Evolutionary conservation across 495 filamentous ascomycete species (phyloP).

Genomic region (Aspergillus steynii): DNA sequence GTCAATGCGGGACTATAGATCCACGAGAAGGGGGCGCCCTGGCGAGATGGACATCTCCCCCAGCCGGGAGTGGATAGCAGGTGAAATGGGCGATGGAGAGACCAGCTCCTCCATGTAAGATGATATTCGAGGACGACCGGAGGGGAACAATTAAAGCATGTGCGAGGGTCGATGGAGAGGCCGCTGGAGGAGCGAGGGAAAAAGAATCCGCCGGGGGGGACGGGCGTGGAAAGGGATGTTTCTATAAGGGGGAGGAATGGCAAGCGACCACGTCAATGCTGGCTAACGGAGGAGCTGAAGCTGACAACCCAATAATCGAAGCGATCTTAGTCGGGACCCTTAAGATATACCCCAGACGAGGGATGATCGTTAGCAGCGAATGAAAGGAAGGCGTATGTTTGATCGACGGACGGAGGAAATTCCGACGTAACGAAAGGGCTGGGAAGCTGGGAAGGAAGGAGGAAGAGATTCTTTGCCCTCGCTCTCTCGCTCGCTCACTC

Average conservation of each 20-base stretch:
- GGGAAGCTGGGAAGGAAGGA: conserved; percentile 17
- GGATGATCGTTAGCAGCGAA: conserved; percentile 19
- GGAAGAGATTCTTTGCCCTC: conserved; percentile 10
- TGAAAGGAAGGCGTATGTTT: conserved; percentile 21
- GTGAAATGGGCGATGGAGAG: conserved; percentile 33
- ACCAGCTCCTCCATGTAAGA: conserved; percentile 47
- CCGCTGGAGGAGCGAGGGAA: neutral
- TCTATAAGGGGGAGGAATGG: conserved; percentile 4
- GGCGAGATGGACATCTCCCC: conserved; percentile 34
- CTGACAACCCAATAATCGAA: neutral
- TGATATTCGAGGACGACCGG: conserved; percentile 12
- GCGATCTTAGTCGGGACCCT: neutral
- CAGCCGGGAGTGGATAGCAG: conserved; percentile 22
- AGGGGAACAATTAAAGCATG: conserved; percentile 24
- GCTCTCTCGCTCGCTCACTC: conserved; percentile 3
- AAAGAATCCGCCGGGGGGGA: neutral
- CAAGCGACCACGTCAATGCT: conserved; percentile 11
- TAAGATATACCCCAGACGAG: conserved; percentile 2
- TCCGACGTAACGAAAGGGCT: conserved; percentile 13
- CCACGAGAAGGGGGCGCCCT: conserved; percentile 15
- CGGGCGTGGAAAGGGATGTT: conserved; percentile 9
- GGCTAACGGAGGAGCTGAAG: conserved; percentile 2
- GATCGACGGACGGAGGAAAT: conserved; percentile 25
- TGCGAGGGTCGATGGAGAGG: neutral
- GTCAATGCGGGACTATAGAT: conserved; percentile 18